A percentile compares a stretch with the other conserved stretches of the same genome.
Evolutionary conservation across 2,329 filamentous ascomycete genomes (phyloP).

Genomic region (Alternaria sp.): DNA sequence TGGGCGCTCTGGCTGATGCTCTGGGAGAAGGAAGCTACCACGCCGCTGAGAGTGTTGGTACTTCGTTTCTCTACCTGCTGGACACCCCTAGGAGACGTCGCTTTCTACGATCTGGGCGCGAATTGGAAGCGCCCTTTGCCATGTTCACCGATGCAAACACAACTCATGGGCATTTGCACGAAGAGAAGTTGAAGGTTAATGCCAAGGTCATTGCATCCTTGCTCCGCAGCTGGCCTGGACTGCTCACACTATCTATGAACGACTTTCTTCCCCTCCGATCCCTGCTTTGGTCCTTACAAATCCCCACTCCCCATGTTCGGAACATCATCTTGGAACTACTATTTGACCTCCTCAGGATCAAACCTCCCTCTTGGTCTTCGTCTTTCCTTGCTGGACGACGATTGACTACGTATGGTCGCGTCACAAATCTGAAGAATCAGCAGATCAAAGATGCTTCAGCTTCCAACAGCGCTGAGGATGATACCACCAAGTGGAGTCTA

Average conservation of each 20-base stretch:
- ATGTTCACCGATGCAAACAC: slow-evolving; percentile 84
- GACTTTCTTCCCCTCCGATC: slow-evolving; percentile 85
- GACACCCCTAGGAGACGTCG: slow-evolving; percentile 83
- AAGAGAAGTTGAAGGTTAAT: slow-evolving; percentile 80
- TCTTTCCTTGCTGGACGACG: slow-evolving; percentile 92
- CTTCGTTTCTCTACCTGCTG: slow-evolving; percentile 87
- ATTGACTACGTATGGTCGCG: slow-evolving; percentile 94
- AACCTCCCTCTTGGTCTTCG: slow-evolving; percentile 91
- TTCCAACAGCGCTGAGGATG: slow-evolving; percentile 74
- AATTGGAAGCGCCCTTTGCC: slow-evolving; percentile 85
- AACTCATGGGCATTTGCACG: slow-evolving; percentile 60
- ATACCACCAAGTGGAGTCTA: slow-evolving; percentile 73
- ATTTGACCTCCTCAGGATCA: slow-evolving; percentile 85
- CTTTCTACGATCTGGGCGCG: slow-evolving; percentile 86
- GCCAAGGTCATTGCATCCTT: slow-evolving; percentile 91
- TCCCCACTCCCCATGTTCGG: slow-evolving; percentile 63
- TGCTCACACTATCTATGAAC: slow-evolving; percentile 88
- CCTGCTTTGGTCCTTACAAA: slow-evolving; percentile 72
- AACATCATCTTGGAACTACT: slow-evolving; percentile 89
- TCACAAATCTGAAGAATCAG: slow-evolving; percentile 78
- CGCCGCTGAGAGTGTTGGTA: slow-evolving; percentile 86
- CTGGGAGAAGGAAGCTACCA: slow-evolving; percentile 91
- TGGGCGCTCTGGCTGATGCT: slow-evolving; percentile 88
- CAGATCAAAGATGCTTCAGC: slow-evolving; percentile 60
- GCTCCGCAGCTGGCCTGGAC: slow-evolving; percentile 90